Evolutionary conservation across 169 alveolate genomes (phyloP).

Genomic region (Plasmodium reichenowi): DNA sequence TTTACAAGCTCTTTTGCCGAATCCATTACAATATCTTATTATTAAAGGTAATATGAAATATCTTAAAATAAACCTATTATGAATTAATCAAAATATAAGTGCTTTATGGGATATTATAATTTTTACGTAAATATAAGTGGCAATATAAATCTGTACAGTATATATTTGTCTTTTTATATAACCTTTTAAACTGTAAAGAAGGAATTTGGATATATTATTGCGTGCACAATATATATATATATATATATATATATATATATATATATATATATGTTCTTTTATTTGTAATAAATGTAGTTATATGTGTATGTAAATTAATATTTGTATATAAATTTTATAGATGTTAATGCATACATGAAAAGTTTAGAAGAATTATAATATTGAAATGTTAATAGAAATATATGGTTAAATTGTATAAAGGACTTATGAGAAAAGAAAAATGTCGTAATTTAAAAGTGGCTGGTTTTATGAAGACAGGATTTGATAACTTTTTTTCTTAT

Average conservation of each 20-base stretch:
- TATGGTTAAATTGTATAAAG: background rate
- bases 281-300: background rate
- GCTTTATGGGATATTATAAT: too few relatives aligned
- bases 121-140: too few relatives aligned
- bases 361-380: slow-evolving; percentile 9
- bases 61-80: background rate
- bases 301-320: background rate
- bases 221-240: too few relatives aligned
- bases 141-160: too few relatives aligned
- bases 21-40: slow-evolving; percentile 36
- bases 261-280: too few relatives aligned
- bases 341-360: slow-evolving; percentile 63
- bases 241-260: too few relatives aligned
- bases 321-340: slow-evolving; percentile 20
- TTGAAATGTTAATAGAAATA: background rate
- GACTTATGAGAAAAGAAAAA: background rate
- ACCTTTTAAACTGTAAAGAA: too few relatives aligned
- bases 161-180: too few relatives aligned
- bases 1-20: slow-evolving; percentile 81
- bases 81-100: too few relatives aligned
- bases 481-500: too few relatives aligned
- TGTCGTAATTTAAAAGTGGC: background rate
- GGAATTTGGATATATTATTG: too few relatives aligned
- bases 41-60: slow-evolving; percentile 70
- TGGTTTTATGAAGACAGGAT: too few relatives aligned